Base-by-base conservation (phyloP, 257 asterid genomes). In the Fraxinus quadrangulata region DNA sequence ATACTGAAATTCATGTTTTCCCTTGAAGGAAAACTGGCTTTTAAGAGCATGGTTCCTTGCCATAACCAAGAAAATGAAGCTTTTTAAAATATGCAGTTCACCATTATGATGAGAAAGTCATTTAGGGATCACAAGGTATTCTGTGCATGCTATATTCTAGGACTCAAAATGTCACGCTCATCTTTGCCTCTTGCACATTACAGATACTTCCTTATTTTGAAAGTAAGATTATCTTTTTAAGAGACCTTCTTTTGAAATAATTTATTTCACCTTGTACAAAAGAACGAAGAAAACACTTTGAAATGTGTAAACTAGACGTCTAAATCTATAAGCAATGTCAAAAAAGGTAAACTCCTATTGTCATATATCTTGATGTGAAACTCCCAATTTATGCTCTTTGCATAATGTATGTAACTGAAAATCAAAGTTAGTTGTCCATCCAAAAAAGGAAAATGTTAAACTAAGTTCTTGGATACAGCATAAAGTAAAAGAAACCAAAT, bases 371-470 rank as follows among this genome's bases (percentile, higher is more conserved):
- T 51, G 63, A 17, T 5, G 63, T 17, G 63, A 7, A 51, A 51
- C 23, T 51, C 61, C 67, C 14, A 59, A 59, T n/a, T 56, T n/a
- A 56, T 56, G 28, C 66, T 56, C 66, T 56, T 56, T 1, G 10
- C 28, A 56, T 56, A n/a, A 59, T 34, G 47, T 65, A 56, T 23
- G 19, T 17, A 75, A 42, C 23, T 66, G 26, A 45, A 75, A 23
- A 21, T 63, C 28, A 12, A 33, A 59, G 72, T 36, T 70, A 74
- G 51, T 73, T 82, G 71, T 45, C 39, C 73, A 49, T 36, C 66
- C 23, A 71, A 37, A 71, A 75, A 54, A 31, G 21, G 39, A 66
- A 17, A 16, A 6, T 23, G 11, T 9, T 65, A 75, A 66, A 30
- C 12, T 16, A 63, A 59, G 9, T 65, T 74, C 51, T 31, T 26